Evolutionary conservation across 495 filamentous ascomycete species (phyloP).

Genomic region (Daldinia caldariorum): DNA sequence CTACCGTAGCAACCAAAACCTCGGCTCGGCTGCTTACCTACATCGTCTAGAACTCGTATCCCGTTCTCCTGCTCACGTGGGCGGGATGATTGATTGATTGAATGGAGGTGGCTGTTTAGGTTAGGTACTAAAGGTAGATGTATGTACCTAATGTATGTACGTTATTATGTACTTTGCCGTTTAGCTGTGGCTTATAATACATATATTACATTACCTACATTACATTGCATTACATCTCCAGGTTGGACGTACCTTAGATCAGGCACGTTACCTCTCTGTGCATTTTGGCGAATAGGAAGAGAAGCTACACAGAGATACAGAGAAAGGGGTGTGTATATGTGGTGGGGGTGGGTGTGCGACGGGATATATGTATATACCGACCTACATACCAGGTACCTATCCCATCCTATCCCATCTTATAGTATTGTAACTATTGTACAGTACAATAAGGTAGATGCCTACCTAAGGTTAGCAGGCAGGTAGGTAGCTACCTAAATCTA

Average conservation of each 20-base stretch:
- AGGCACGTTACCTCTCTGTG: no score
- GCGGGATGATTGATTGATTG: neutral
- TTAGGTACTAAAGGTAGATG: neutral
- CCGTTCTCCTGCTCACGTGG: conserved; percentile 5
- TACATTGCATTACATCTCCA: neutral
- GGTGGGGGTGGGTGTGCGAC: neutral
- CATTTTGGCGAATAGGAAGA: neutral
- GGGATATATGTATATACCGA: neutral
- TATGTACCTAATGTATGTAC: no score
- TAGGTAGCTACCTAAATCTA: no score
- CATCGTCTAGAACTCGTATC: neutral
- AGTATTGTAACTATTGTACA: no score
- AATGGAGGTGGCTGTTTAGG: conserved; percentile 1
- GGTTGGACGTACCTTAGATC: no score
- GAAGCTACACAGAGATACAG: no score
- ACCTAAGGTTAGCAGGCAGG: no score
- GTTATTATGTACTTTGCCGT: neutral
- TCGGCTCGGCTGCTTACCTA: conserved; percentile 12
- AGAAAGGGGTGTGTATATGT: no score
- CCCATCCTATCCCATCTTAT: no score
- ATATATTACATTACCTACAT: neutral
- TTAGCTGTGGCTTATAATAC: no score
- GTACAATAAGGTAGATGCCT: no score
- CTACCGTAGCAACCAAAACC: conserved; percentile 15
- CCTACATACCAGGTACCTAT: neutral